These are phyloP conservation scores for Apostasia ramifera DNA, from an alignment of 106 monocot species.

Conservation along the genomic window DNA sequence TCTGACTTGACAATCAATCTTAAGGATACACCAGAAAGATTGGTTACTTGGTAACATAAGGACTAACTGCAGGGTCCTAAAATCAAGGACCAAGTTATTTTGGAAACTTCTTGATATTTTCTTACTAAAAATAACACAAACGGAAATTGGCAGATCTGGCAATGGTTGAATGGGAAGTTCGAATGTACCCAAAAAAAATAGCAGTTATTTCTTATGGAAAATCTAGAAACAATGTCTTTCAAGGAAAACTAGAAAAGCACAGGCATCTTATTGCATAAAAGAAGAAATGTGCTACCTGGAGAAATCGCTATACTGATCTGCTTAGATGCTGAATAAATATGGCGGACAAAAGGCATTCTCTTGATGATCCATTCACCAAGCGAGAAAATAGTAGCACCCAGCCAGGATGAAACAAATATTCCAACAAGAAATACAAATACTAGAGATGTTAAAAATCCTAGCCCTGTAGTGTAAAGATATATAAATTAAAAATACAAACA, in stretches of 20 bases:
- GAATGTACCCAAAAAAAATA: no score
- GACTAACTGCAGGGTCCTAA: not conserved
- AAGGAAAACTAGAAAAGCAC: no score
- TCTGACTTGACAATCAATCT: no score
- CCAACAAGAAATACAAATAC: constrained; percentile 85
- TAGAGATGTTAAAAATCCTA: constrained; percentile 92
- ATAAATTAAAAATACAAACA: not conserved
- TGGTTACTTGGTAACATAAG: not conserved
- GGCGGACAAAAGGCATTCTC: constrained; percentile 79
- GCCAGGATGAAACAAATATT: constrained; percentile 96
- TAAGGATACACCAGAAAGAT: no score
- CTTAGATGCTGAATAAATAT: constrained; percentile 96
- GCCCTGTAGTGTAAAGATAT: constrained; percentile 40
- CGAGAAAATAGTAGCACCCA: constrained; percentile 80
- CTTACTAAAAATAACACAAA: no score
- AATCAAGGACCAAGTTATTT: not conserved
- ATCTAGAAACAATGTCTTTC: no score
- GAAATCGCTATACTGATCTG: constrained; percentile 98
- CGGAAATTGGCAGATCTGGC: no score
- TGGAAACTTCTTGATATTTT: no score
- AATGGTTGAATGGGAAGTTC: no score
- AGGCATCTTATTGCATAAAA: no score
- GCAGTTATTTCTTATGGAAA: no score
- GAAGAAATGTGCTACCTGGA: constrained; percentile 52
- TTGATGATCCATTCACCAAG: constrained; percentile 97